phyloP scores from a whole-genome alignment of 2,329 filamentous ascomycete species.

The Xylaria sp. region DNA sequence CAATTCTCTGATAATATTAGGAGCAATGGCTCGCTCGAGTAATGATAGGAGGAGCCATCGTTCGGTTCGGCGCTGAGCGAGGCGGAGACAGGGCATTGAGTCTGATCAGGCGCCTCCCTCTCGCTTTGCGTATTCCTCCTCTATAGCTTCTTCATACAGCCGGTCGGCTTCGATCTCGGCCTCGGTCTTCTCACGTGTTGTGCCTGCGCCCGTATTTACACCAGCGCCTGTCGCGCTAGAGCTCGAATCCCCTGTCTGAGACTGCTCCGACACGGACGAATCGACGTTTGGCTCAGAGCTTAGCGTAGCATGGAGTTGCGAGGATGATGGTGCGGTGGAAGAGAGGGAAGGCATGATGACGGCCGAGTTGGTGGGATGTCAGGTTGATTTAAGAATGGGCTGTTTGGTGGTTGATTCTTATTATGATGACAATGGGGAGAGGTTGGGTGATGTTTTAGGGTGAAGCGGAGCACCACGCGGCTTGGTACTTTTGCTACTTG shows the following conservation, averaged over 20 bases:
- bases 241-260: constrained; percentile 12
- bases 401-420: constrained; percentile 10
- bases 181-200: constrained; percentile 59
- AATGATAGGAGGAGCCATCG: neutral
- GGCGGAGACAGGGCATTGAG: neutral
- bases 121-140: constrained; percentile 66
- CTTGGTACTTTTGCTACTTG: constrained; percentile 18
- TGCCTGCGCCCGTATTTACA: constrained; percentile 60
- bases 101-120: constrained; percentile 58
- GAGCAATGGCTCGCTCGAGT: neutral
- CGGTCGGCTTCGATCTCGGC: constrained; percentile 61
- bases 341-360: constrained; percentile 24
- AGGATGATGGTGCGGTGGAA: constrained; percentile 15
- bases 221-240: constrained; percentile 54
- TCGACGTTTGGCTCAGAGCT: constrained; percentile 22
- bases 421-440: neutral
- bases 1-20: neutral
- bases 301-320: constrained; percentile 1
- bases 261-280: constrained; percentile 23
- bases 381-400: neutral
- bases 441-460: constrained; percentile 2
- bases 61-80: neutral
- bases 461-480: constrained; percentile 20
- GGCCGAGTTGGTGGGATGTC: neutral
- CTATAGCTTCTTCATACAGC: constrained; percentile 62